Percentiles rank a stretch among this genome's conserved stretches.
Conservation (phyloP, 1,284 basidiomycete genomes). For the Cryptococcus floricola region DNA sequence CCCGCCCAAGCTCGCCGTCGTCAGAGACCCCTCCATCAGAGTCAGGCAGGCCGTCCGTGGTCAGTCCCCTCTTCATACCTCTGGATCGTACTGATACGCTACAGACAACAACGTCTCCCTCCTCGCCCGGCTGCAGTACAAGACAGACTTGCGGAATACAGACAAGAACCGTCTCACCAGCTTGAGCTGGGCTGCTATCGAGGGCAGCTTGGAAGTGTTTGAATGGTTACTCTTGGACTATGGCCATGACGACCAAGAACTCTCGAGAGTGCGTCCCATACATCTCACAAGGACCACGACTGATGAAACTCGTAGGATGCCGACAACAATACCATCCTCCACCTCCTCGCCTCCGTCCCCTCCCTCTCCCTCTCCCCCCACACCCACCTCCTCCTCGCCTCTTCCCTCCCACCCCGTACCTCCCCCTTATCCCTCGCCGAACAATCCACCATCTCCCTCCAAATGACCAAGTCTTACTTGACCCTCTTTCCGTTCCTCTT, state of each 20-base stretch:
- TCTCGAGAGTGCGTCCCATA: constrained; percentile 65
- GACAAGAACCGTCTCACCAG: constrained; percentile 72
- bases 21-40: constrained; percentile 31
- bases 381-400: constrained; percentile 21
- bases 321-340: constrained; percentile 84
- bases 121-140: constrained; percentile 68
- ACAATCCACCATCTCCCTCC: constrained; percentile 21
- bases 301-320: constrained; percentile 60
- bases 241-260: constrained; percentile 85
- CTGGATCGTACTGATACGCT: constrained; percentile 1
- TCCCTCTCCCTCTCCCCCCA: constrained; percentile 44
- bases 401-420: constrained; percentile 24
- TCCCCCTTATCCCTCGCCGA: constrained; percentile 15
- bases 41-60: constrained; percentile 44
- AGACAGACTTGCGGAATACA: constrained; percentile 76
- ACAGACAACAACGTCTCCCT: constrained; percentile 87
- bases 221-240: constrained; percentile 75
- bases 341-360: constrained; percentile 74
- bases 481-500: constrained; percentile 62
- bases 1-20: constrained; percentile 24
- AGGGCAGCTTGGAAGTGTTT: constrained; percentile 81
- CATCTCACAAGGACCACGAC: neutral
- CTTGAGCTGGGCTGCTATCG: constrained; percentile 78
- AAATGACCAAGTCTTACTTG: constrained; percentile 37
- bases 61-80: constrained; percentile 12